Base-by-base conservation (phyloP, 495 filamentous ascomycete genomes). In the Hamigera avellanea region DNA sequence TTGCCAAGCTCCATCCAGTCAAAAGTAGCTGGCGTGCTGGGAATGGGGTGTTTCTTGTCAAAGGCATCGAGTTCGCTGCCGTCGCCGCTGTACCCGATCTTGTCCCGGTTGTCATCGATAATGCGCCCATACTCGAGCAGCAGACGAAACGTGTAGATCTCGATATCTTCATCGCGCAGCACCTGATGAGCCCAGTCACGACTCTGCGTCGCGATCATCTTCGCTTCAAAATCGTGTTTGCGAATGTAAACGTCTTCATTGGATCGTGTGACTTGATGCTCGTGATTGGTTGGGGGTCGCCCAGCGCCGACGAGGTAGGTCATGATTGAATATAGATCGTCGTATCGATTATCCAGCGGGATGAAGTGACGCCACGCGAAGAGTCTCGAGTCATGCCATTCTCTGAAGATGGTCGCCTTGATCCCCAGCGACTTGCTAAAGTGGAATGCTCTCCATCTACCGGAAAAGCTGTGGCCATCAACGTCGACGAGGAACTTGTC, bases 331-430 rank as follows among this genome's bases (percentile, higher is more conserved):
- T 77, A 88, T 31, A 84, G 60, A 50, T 93, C 85, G 25, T 75
- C 65, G 42, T 80, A 88, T 10, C 77, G 69, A 48, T 80, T 86
- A 48, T 89, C 85, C 80, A 91, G 83, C 1, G 85, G 85, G n/a
- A 86, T 79, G 44, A 74, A 86, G 45, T 86, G 81, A 37, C 71
- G 71, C 81, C 81, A 85, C 8, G 78, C 66, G 14, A 80, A 64
- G 6, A 86, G 56, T 14, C 81, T 58, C 25, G 68, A 73, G 46
- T 86, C 81, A 40, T 84, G 81, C 81, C 80, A 84, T 56, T 84
- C 81, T 8, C 72, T 63, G 65, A 80, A 85, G 23, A 86, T 68
- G 6, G 81, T 82, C 1, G 80, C 73, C 50, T 85, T 86, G 56
- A 85, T 65, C 0, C 75, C 75, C 9, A 86, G 44, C 12, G 70